Evolutionary conservation across 225 moss, liverwort and hornwort genomes (phyloP).

Genomic region (Climacium dendroides): DNA sequence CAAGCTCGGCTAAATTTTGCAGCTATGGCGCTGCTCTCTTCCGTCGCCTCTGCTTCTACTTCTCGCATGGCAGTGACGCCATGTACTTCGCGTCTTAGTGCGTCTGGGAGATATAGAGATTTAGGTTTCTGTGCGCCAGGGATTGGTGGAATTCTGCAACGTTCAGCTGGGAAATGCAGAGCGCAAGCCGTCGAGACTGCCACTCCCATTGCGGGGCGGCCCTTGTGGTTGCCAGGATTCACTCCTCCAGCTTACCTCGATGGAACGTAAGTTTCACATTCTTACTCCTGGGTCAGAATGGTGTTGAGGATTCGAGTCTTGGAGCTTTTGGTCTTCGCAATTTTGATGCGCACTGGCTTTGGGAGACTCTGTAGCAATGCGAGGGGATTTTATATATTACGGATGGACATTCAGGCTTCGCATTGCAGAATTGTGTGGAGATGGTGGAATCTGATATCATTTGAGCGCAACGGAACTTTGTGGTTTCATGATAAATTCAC

Average conservation of each 20-base stretch:
- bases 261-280: constrained; percentile 20
- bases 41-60: constrained; percentile 1
- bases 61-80: not conserved
- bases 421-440: not conserved
- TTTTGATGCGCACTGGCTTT: not conserved
- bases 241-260: constrained; percentile 21
- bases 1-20: not conserved
- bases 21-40: constrained; percentile 23
- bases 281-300: not conserved
- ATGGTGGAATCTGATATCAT: not conserved
- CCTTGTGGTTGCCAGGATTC: constrained; percentile 40
- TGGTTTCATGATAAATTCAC: not conserved
- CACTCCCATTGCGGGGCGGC: not conserved
- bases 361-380: not conserved
- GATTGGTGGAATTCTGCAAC: not conserved
- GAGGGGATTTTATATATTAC: not conserved
- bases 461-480: not conserved
- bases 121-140: not conserved
- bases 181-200: not conserved
- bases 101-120: not conserved
- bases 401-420: not conserved
- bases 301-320: not conserved
- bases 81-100: not conserved
- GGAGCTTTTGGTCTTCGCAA: not conserved
- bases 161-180: constrained; percentile 7